These are phyloP conservation scores for Zancudomyces culisetae DNA, from an alignment of 371 early-diverging fungal genomes.

Conservation along the genomic window DNA sequence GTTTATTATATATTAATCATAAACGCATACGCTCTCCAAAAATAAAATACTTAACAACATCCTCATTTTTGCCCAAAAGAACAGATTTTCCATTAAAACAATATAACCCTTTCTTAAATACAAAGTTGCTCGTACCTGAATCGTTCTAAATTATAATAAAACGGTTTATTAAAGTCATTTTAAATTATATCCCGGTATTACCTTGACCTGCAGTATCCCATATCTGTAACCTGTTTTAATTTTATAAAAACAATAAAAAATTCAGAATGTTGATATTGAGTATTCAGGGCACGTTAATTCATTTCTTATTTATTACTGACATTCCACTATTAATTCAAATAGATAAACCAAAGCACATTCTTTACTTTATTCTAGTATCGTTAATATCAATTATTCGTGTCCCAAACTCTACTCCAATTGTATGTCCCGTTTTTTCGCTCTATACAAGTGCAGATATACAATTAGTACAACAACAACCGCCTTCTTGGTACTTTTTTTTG, in stretches of 20 bases:
- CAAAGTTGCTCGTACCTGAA: neutral
- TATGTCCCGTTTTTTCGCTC: constrained; percentile 27
- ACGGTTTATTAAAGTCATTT: neutral
- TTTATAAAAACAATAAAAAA: neutral
- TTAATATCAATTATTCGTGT: constrained; percentile 22
- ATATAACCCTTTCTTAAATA: too few species aligned
- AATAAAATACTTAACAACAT: too few species aligned
- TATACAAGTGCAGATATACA: neutral
- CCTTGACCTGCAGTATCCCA: constrained; percentile 48
- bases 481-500: neutral
- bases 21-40: too few species aligned
- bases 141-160: neutral
- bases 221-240: constrained; percentile 25
- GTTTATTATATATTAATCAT: too few species aligned
- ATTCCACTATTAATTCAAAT: too few species aligned
- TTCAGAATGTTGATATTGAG: neutral
- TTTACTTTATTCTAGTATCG: constrained; percentile 23
- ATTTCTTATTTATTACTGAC: too few species aligned
- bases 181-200: constrained; percentile 20
- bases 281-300: too few species aligned
- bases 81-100: neutral
- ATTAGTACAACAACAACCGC: neutral
- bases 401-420: constrained; percentile 32
- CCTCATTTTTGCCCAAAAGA: neutral
- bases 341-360: too few species aligned